These are phyloP conservation scores for Alternaria viburni DNA, from an alignment of 2,329 filamentous ascomycete species.

Conservation along the genomic window DNA sequence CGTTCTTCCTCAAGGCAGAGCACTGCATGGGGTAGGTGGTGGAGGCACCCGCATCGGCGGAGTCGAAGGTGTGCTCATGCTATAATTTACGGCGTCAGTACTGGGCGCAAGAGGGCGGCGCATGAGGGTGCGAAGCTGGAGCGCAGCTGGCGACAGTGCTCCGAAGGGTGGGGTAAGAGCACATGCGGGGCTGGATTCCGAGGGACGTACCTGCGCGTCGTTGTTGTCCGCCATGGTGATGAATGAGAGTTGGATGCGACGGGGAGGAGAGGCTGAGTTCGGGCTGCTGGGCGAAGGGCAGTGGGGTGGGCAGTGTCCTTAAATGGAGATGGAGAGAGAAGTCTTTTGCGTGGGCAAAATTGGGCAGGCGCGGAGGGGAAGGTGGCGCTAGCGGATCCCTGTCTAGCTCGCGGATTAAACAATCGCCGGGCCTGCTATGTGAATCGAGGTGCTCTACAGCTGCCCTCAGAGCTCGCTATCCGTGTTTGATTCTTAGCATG, in stretches of 20 bases:
- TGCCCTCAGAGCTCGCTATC: not conserved
- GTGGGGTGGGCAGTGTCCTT: conserved; percentile 36
- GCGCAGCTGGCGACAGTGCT: conserved; percentile 41
- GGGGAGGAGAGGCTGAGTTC: conserved; percentile 39
- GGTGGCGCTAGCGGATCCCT: conserved; percentile 31
- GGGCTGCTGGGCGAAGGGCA: conserved; percentile 33
- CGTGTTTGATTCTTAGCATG: not conserved
- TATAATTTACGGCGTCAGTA: conserved; percentile 39
- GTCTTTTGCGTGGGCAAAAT: conserved; percentile 22
- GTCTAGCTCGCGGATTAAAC: conserved; percentile 31
- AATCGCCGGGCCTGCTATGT: conserved; percentile 11
- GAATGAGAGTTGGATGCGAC: conserved; percentile 48
- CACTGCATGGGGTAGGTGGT: conserved; percentile 97
- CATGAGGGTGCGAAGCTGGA: conserved; percentile 23
- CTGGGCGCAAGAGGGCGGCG: conserved; percentile 3
- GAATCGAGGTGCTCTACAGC: not conserved
- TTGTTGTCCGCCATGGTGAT: conserved; percentile 67
- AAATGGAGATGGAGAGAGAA: conserved; percentile 39
- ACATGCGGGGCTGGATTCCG: conserved; percentile 26
- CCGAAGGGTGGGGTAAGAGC: conserved; percentile 48
- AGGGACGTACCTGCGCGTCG: conserved; percentile 66
- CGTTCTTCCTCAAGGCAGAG: conserved; percentile 99
- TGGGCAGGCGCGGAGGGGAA: conserved; percentile 37
- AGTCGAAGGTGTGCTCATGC: conserved; percentile 79
- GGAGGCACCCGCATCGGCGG: conserved; percentile 95